Evolutionary conservation across 1,284 basidiomycete genomes (phyloP), one percentile per base, ranked within the genome.

Genomic region (Tremellales sp.): DNA sequence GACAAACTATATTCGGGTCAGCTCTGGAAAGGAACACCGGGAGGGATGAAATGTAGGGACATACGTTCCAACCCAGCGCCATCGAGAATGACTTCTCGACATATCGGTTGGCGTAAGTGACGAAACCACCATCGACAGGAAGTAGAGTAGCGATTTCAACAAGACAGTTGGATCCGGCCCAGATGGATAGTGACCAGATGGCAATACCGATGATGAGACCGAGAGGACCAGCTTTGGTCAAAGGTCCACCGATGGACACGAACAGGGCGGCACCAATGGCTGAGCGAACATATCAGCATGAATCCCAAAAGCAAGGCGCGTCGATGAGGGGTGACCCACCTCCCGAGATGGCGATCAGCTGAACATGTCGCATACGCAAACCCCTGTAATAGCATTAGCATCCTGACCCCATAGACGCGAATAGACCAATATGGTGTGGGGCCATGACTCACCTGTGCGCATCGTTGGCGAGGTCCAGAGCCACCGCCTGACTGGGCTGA

Each of bases 51-150:
- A 43, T 27, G 37, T 21, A 44, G 31, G n/a, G 13, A 64, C 51
- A 61, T 56, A 52, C 54, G 52, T 63, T 64, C 58, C 58, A 57
- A 15, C 53, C 57, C 12, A 54, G 36, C 43, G 54, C 54, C 48
- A 52, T 53, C 35, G 57, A 48, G 17, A 56, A 51, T 12, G 51
- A 49, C 35, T 47, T 35, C 27, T 53, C 53, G 8, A 60, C 54
- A 43, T 52, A 59, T 21, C 60, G 46, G n/a, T 46, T 49, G 11
- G 55, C 53, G 15, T 50, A 51, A 10, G 27, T 39, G 23, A 62
- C 47, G 40, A 60, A 62, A 1, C 54, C 54, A 10, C 58, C 56
- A 33, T 60, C 56, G 24, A 60, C 26, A 15, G 57, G 57, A 13
- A 59, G 50, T 12, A 64, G 45, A 10, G 51, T 56, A 24, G 55